Conservation (phyloP, 805 yeast genomes). For the Lachancea kluyveri region DNA sequence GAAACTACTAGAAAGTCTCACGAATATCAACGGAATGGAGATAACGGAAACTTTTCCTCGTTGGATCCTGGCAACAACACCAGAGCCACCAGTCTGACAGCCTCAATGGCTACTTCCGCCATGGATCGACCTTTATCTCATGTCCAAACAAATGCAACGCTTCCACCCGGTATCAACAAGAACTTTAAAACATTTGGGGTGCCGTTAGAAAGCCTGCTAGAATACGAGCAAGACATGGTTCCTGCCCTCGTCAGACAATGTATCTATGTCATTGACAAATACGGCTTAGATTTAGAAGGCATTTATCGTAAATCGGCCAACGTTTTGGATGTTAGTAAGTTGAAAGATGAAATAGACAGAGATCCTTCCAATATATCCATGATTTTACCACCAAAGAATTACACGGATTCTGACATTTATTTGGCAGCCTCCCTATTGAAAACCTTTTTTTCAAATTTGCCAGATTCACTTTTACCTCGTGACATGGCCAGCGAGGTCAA, state of each 20-base stretch:
- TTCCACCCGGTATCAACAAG: constrained; percentile 34
- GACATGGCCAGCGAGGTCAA: constrained; percentile 25
- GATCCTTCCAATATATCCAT: constrained; percentile 63
- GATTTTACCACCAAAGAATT: constrained; percentile 47
- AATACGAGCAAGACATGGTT: constrained; percentile 83
- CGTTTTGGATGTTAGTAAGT: constrained; percentile 61
- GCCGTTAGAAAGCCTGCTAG: constrained; percentile 69
- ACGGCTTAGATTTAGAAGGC: constrained; percentile 84
- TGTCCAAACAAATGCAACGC: constrained; percentile 24
- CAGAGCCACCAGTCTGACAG: constrained; percentile 24
- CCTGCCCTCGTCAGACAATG: constrained; percentile 88
- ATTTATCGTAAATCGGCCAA: constrained; percentile 84
- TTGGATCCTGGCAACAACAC: constrained; percentile 25
- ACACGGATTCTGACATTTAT: constrained; percentile 76
- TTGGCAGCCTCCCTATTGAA: constrained; percentile 85
- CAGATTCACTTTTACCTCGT: constrained; percentile 43
- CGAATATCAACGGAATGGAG: background rate
- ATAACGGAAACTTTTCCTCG: constrained; percentile 11
- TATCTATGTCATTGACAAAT: constrained; percentile 75
- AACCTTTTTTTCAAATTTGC: constrained; percentile 74
- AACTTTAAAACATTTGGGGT: constrained; percentile 67
- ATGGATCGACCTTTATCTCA: constrained; percentile 29
- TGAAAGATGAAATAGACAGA: constrained; percentile 63
- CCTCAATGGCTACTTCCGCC: constrained; percentile 18
- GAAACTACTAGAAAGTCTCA: constrained; percentile 2